Base-by-base conservation (phyloP, 441 rosid species). In the Hura crepitans region DNA sequence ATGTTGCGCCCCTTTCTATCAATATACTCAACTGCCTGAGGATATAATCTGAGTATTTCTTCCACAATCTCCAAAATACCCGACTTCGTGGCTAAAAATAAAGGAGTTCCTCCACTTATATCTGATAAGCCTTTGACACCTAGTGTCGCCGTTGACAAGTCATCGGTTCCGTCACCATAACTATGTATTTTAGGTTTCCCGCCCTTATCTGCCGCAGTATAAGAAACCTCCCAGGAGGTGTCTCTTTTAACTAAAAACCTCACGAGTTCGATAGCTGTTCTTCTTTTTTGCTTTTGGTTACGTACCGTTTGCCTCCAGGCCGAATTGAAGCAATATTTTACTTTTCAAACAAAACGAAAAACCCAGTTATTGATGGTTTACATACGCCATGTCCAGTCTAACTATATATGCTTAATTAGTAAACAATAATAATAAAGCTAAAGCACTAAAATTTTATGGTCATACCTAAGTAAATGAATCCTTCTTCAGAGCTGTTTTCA, bases 31-130 rank as follows among this genome's bases (percentile, higher is more conserved):
- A 75, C n/a, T 18, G 75, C 74, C 69, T 70, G 75, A 33, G 72
- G 75, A 51, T 65, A 71, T 25, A 13, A 0, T 0, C 31, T 9
- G 3, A 75, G 58, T 70, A 75, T 66, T 23, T 75, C 59, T 14
- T 66, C 58, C 7, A 71, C 72, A 23, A 71, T 60, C 30, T 71
- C 72, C 2, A 51, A 6, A n/a, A 71, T 59, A 3, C 79, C 75
- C 2, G 75, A 66, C 25, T 75, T 75, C 2, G 75, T 66, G 11
- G 75, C 74, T 60, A 75, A 56, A 59, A 70, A 28, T 67, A 75
- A 45, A 15, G 74, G 74, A 54, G 74, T 75, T 42, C 70, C 78
- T 10, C 54, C 64, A 18, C 17, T 5, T 6, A 55, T 13, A 7
- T 7, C 27, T 2, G 0, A 14, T 12, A 53, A 65, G 22, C 14